Evolutionary conservation across 2,329 filamentous ascomycete species (phyloP), one percentile per base, ranked within the genome.

Genomic region (Aspergillus phoenicis): DNA sequence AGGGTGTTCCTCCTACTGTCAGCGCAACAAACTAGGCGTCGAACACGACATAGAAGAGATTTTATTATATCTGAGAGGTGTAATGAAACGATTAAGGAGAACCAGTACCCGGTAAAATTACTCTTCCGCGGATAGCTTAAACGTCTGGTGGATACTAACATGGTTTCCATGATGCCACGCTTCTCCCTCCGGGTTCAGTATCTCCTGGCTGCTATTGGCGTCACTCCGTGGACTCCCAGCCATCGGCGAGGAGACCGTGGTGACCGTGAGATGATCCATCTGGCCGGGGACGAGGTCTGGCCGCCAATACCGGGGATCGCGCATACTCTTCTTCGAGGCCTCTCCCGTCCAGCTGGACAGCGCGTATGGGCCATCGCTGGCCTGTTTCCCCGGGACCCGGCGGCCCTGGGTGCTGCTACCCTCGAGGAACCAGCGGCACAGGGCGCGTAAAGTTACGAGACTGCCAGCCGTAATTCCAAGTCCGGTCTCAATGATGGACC

Each of bases 391-490:
- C 13, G 26, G 38, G 8, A 39, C 17, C 5, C 26, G 33, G 0
- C 17, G 39, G 1, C 20, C 17, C 1, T 55, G 38, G 6, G 36
- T 47, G 43, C 24, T 51, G n/a, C 8, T 45, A 0, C 28, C 52
- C 2, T 55, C 60, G 4, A 59, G 60, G 38, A 62, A 59, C 60
- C 60, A 62, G 36, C 72, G 77, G 41, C 83, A 68, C 0, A 84
- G 71, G 0, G 82, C 82, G 1, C 80, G 77, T 0, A 83, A 68
- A 2, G 81, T 73, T 36, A 66, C 68, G 4, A 73, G 67, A 53
- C 67, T 73, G 13, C 71, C 70, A 4, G 71, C 81, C 2, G 72
- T 74, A 53, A 80, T 79, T n/a, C 76, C 72, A 3, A 75, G 66
- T 2, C 73, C 70, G 3, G 69, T 69, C 62, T 75, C 73, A 36